Evolutionary conservation across 2,329 filamentous ascomycete genomes (phyloP), one percentile per base, ranked within the genome.

Genomic region (Aureobasidium sp.): DNA sequence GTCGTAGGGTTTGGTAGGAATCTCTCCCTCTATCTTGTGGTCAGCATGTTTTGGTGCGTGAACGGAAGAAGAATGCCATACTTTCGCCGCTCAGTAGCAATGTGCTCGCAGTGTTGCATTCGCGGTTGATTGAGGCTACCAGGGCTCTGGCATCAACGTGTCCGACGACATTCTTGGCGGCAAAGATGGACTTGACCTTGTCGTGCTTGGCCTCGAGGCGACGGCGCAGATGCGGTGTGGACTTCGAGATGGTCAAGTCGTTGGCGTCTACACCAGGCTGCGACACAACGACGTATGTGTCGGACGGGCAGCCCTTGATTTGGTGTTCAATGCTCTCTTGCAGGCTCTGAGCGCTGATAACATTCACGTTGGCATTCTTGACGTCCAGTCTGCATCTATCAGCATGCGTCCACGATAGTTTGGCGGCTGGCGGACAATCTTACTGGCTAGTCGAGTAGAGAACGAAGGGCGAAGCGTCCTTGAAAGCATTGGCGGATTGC

Each of bases 391-490:
- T 67, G 29, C 34, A 53, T 61, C 55, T 55, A 63, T 52, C 64
- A 68, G 34, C 68, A 51, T 65, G 63, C 42, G 22, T 62, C 52
- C 63, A 62, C 15, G 48, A 25, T n/a, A 14, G 51, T 9, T 41
- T 63, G 53, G 6, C 29, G 29, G 41, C 29, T 25, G 45, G 17
- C n/a, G 34, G 44, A 25, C 45, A 15, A 42, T 59, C 87, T 70
- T 87, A 96, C 92, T 87, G 80, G 65, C 88, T 83, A 49, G 88
- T 93, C 36, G 93, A 97, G 74, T 95, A 87, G 67, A 97, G 78
- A 72, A 96, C 83, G 75, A 96, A 94, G 20, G 94, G 93, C 61
- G 90, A 92, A 2, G 92, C 91, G 75, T 96, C 88, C 66, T 84
- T 86, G 74, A 96, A 94, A 29, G 90, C 92, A 65, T 85, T 78